Percentiles rank a stretch among this genome's conserved stretches.
These are phyloP conservation scores for Aphanomyces astaci DNA, from an alignment of 352 stramenopile genomes.

Conservation along the genomic window DNA sequence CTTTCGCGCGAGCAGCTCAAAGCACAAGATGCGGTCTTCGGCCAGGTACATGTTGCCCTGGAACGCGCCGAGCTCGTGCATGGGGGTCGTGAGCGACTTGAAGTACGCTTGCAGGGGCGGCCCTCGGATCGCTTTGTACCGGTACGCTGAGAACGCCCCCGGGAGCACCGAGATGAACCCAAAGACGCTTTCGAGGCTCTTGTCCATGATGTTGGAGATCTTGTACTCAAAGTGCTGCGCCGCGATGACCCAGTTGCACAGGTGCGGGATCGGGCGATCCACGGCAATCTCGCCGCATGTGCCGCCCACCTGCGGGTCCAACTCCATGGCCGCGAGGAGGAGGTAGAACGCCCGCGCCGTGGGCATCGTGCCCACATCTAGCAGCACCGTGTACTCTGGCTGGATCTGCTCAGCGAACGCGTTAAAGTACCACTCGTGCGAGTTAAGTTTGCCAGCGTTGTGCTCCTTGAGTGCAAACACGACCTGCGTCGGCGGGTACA, in stretches of 20 bases:
- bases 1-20: slow-evolving; percentile 31
- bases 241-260: slow-evolving; percentile 27
- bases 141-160: slow-evolving; percentile 34
- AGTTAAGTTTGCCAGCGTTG: slow-evolving; percentile 35
- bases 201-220: slow-evolving; percentile 34
- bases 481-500: slow-evolving; percentile 23
- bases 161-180: slow-evolving; percentile 35
- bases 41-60: slow-evolving; percentile 38
- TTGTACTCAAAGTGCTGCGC: slow-evolving; percentile 38
- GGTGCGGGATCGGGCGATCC: slow-evolving; percentile 16
- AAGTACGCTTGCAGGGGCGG: slow-evolving; percentile 34
- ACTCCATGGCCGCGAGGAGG: slow-evolving; percentile 27
- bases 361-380: slow-evolving; percentile 34
- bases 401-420: slow-evolving; percentile 30
- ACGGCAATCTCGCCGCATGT: slow-evolving; percentile 36
- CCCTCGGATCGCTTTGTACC: slow-evolving; percentile 29
- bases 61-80: slow-evolving; percentile 31
- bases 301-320: slow-evolving; percentile 30
- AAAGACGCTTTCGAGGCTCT: slow-evolving; percentile 32
- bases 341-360: slow-evolving; percentile 18
- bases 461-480: slow-evolving; percentile 29
- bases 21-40: slow-evolving; percentile 36
- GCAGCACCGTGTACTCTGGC: slow-evolving; percentile 30
- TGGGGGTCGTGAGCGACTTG: slow-evolving; percentile 27
- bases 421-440: slow-evolving; percentile 32